phyloP scores from a whole-genome alignment of 495 filamentous ascomycete genomes.

The Penicillium dipodomyicola region DNA sequence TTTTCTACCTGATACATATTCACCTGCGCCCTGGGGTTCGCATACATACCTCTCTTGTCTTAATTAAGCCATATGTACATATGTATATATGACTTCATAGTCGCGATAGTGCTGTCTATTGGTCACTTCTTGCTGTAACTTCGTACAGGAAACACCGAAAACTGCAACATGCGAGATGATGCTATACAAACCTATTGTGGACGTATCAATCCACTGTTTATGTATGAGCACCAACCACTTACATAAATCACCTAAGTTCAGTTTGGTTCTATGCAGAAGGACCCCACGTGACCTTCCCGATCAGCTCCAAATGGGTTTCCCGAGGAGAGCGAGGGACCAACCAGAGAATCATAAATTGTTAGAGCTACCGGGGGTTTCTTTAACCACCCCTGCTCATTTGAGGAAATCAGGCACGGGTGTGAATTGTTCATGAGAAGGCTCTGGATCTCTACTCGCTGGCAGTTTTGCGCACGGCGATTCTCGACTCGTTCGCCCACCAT shows the following conservation, averaged over 20 bases:
- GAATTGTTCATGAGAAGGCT: slow-evolving; percentile 29
- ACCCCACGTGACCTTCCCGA: slow-evolving; percentile 31
- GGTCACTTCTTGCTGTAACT: too few species aligned
- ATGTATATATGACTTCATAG: too few species aligned
- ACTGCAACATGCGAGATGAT: too few species aligned
- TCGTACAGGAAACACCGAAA: too few species aligned
- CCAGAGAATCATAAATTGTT: slow-evolving; percentile 17
- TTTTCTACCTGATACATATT: too few species aligned
- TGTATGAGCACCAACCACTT: too few species aligned
- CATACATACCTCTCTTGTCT: too few species aligned
- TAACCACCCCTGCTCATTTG: slow-evolving; percentile 22
- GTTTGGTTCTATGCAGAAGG: not conserved
- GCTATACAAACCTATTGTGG: too few species aligned
- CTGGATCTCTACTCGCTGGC: slow-evolving; percentile 21
- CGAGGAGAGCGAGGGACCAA: slow-evolving; percentile 26
- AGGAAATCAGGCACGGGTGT: slow-evolving; percentile 18
- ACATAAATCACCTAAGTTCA: not conserved
- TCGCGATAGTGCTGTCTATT: too few species aligned
- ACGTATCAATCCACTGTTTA: too few species aligned
- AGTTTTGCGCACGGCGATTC: slow-evolving; percentile 27
- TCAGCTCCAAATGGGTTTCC: slow-evolving; percentile 18
- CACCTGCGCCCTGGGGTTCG: too few species aligned
- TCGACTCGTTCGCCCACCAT: slow-evolving; percentile 36
- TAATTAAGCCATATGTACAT: too few species aligned
- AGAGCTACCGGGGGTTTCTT: slow-evolving; percentile 27